Base-by-base conservation (phyloP, 805 yeast genomes). In the Babjeviella inositovora region DNA sequence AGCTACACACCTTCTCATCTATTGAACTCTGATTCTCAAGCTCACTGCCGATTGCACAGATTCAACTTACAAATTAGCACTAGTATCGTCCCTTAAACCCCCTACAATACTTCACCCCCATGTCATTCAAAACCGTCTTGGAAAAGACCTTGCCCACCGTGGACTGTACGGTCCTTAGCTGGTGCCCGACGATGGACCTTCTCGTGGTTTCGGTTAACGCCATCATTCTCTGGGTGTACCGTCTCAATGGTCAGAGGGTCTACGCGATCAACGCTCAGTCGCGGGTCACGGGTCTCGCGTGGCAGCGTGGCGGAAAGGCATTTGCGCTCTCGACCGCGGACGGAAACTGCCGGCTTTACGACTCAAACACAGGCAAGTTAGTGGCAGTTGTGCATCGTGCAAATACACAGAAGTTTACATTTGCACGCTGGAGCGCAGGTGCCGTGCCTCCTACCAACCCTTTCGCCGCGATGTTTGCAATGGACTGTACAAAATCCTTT, bases 161-260 rank as follows among this genome's bases (percentile, higher is more conserved):
- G 8, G 60, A 54, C 28, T 58, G 58, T 1, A 47, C 44, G 25
- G 38, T 50, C 28, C 30, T 54, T 22, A 45, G 50, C 19, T 57
- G 62, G 56, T 65, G 70, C 34, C 73, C 74, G 2, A 46, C 57
- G 7, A 57, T 67, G 54, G 63, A 63, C 30, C 49, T 67, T 15
- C 31, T 73, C 16, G 61, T 69, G 5, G 38, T 70, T 2, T 50
- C 68, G 7, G 39, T 39, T 7, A 45, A 63, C 42, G 76, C 72
- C 27, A 35, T 47, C 35, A 28, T 50, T 26, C 40, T 70, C 5
- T 53, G 66, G 50, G 56, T 70, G 7, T 65, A 60, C 31, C 55
- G 80, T 22, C 41, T 57, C 19, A 62, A 58, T 28, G 74, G 72
- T 1, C 62, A 60, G 28, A 33, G 62, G 11, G 62, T 68, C 5